These are phyloP conservation scores for Amaranthus hypochondriacus DNA, from an alignment of 148 eudicot species.

Conservation along the genomic window DNA sequence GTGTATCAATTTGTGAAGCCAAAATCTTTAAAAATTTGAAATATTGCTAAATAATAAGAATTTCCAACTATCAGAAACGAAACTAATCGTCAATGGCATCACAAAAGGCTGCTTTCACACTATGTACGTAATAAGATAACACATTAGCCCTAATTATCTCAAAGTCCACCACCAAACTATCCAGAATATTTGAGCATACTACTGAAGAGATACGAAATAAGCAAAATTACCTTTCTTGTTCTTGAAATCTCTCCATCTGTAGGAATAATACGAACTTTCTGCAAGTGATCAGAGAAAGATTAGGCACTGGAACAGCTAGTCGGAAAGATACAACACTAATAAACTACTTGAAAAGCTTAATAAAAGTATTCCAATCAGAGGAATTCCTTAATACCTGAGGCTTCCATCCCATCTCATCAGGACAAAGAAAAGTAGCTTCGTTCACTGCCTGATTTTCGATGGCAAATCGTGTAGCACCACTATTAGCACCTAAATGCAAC, in stretches of 20 bases:
- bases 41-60: not conserved
- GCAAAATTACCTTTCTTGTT: constrained; percentile 58
- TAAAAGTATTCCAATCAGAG: not conserved
- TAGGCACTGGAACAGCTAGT: constrained; percentile 1
- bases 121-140: not conserved
- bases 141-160: not conserved
- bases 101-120: constrained; percentile 4
- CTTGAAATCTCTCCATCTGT: constrained; percentile 79
- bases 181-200: constrained; percentile 9
- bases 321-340: no score
- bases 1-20: no score
- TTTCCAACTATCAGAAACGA: not conserved
- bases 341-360: not conserved
- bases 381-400: constrained; percentile 62
- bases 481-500: constrained; percentile 94
- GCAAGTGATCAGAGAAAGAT: constrained; percentile 31
- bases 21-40: not conserved
- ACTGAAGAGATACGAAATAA: not conserved
- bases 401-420: constrained; percentile 99
- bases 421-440: constrained; percentile 95
- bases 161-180: not conserved
- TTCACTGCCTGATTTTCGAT: constrained; percentile 85
- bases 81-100: not conserved
- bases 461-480: constrained; percentile 83
- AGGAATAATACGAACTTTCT: constrained; percentile 82